Evolutionary conservation across 179 eudicot genomes (phyloP).

Genomic region (Drosera spatulata): DNA sequence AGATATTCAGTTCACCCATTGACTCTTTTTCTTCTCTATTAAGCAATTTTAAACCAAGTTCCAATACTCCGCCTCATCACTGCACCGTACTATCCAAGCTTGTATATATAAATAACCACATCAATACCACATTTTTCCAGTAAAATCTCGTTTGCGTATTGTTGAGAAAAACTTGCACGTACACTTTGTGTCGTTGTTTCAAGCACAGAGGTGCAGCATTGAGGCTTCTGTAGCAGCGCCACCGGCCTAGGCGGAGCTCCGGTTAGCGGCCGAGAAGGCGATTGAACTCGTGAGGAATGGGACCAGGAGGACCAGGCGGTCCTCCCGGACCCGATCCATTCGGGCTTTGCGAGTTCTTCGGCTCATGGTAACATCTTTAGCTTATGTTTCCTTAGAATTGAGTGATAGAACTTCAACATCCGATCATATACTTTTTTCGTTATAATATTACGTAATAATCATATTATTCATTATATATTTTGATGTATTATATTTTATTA

Average conservation of each 20-base stretch:
- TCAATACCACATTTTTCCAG: too few relatives aligned
- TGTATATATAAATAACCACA: too few relatives aligned
- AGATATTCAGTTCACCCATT: not conserved
- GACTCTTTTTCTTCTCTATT: not conserved
- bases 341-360: conserved; percentile 8
- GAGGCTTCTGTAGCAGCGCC: not conserved
- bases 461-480: not conserved
- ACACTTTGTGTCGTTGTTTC: too few relatives aligned
- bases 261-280: not conserved
- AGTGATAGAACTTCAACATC: too few relatives aligned
- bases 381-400: not conserved
- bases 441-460: too few relatives aligned
- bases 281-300: conserved; percentile 1
- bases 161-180: too few relatives aligned
- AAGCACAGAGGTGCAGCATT: too few relatives aligned
- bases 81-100: too few relatives aligned
- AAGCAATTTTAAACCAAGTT: not conserved
- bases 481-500: not conserved
- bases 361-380: conserved; percentile 10
- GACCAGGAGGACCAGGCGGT: conserved; percentile 4
- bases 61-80: not conserved
- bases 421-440: too few relatives aligned
- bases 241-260: not conserved
- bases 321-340: conserved; percentile 13
- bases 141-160: too few relatives aligned